Evolutionary conservation across 805 yeast species (phyloP).

Genomic region (Metschnikowia santaceciliae): DNA sequence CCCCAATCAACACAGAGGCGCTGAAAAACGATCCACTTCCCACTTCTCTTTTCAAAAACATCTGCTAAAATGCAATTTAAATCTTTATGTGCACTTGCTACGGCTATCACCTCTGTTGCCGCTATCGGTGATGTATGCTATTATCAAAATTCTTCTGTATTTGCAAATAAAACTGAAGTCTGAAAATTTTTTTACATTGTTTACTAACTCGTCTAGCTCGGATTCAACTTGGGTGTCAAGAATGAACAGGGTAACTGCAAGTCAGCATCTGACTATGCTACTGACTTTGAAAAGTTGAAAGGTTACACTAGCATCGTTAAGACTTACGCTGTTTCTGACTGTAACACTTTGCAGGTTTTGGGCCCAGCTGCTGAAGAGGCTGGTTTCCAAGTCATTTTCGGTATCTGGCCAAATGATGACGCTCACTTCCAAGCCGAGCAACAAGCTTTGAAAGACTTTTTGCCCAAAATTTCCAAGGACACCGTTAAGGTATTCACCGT

Average conservation of each 20-base stretch:
- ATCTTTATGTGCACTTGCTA: conserved; percentile 44
- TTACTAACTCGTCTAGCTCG: conserved; percentile 17
- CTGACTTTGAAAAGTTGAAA: conserved; percentile 60
- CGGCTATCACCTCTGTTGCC: conserved; percentile 44
- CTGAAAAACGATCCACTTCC: conserved; percentile 3
- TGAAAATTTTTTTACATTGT: background rate
- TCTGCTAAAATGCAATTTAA: conserved; percentile 32
- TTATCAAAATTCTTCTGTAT: background rate
- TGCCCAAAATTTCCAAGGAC: conserved; percentile 67
- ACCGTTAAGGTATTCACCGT: conserved; percentile 77
- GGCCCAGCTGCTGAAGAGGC: conserved; percentile 83
- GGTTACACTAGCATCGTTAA: conserved; percentile 64
- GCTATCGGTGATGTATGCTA: conserved; percentile 56
- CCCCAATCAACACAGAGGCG: background rate
- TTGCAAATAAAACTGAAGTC: background rate
- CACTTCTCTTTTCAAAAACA: background rate
- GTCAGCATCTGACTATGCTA: conserved; percentile 60
- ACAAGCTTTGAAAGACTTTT: conserved; percentile 60
- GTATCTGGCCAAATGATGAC: conserved; percentile 93
- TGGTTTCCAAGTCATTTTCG: conserved; percentile 74
- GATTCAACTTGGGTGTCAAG: conserved; percentile 77
- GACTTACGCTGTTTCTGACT: conserved; percentile 90
- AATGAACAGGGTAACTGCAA: conserved; percentile 75
- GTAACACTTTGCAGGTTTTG: conserved; percentile 78
- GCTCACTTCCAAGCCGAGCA: conserved; percentile 73